A percentile compares a stretch with the other conserved stretches of the same genome.
Evolutionary conservation across 345 rosid species (phyloP).

Genomic region (Eucalyptus marginata): DNA sequence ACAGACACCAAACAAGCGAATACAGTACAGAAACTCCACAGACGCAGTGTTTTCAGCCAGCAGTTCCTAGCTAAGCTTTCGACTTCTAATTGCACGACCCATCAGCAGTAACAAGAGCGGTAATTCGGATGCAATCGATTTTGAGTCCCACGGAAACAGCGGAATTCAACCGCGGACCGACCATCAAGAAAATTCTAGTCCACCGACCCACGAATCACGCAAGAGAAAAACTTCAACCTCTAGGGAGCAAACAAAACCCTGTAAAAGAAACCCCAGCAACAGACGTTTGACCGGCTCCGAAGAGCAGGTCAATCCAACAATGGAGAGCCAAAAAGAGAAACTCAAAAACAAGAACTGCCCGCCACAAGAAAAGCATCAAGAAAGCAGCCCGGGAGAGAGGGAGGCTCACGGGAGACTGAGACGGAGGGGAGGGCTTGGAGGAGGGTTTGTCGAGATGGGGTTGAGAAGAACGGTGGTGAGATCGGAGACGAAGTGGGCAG

Average conservation of each 20-base stretch:
- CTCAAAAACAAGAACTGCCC: neutral
- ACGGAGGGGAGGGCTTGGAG: slow-evolving; percentile 17
- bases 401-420: slow-evolving; percentile 18
- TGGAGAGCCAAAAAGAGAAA: neutral
- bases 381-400: neutral
- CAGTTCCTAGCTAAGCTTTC: neutral
- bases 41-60: neutral
- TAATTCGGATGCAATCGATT: neutral
- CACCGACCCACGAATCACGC: neutral
- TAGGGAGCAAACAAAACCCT: neutral
- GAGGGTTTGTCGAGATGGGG: slow-evolving; percentile 81
- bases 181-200: neutral
- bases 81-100: neutral
- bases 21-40: neutral
- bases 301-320: neutral
- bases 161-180: neutral
- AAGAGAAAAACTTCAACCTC: neutral
- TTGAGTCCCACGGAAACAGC: neutral
- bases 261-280: neutral
- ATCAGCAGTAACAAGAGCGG: neutral
- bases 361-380: neutral
- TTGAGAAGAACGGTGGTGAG: slow-evolving; percentile 88
- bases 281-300: neutral
- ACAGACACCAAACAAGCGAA: neutral
- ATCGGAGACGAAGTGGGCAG: slow-evolving; percentile 89